A percentile compares a stretch with the other conserved stretches of the same genome.
phyloP scores from a whole-genome alignment of 2,329 filamentous ascomycete genomes.

The Chaetothyriales sp. region DNA sequence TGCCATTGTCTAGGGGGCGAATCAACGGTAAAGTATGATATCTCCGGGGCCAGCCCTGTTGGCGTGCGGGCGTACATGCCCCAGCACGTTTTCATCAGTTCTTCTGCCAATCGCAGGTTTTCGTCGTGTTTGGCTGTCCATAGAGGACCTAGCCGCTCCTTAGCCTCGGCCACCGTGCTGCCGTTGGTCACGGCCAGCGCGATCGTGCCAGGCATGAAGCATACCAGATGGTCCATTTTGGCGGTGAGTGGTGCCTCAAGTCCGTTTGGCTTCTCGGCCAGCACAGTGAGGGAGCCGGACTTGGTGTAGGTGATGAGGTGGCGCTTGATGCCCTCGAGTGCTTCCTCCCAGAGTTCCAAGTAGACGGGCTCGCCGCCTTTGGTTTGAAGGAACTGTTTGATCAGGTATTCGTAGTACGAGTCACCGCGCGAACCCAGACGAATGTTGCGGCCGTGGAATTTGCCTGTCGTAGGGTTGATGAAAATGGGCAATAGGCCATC shows the following conservation, averaged over 20 bases:
- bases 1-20: constrained; percentile 41
- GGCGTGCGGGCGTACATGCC: constrained; percentile 86
- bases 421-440: constrained; percentile 86
- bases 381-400: constrained; percentile 96
- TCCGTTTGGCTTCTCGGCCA: constrained; percentile 71
- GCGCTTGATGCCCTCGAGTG: constrained; percentile 71
- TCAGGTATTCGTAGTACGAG: constrained; percentile 97
- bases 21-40: constrained; percentile 72
- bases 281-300: constrained; percentile 65
- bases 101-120: constrained; percentile 72
- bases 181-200: constrained; percentile 76
- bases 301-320: constrained; percentile 82
- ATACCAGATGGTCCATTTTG: constrained; percentile 97
- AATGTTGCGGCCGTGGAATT: constrained; percentile 72
- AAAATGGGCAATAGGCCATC: constrained; percentile 87
- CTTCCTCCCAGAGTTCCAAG: constrained; percentile 81
- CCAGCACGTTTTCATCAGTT: constrained; percentile 95
- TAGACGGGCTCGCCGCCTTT: constrained; percentile 74
- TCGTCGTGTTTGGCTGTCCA: constrained; percentile 73
- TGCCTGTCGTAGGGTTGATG: constrained; percentile 62
- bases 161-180: constrained; percentile 57
- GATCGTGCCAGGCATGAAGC: constrained; percentile 94
- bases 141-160: constrained; percentile 24
- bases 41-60: constrained; percentile 87
- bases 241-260: constrained; percentile 51